Evolutionary conservation across 176 grass and related monocot species (phyloP).

Genomic region (Lolium rigidum): DNA sequence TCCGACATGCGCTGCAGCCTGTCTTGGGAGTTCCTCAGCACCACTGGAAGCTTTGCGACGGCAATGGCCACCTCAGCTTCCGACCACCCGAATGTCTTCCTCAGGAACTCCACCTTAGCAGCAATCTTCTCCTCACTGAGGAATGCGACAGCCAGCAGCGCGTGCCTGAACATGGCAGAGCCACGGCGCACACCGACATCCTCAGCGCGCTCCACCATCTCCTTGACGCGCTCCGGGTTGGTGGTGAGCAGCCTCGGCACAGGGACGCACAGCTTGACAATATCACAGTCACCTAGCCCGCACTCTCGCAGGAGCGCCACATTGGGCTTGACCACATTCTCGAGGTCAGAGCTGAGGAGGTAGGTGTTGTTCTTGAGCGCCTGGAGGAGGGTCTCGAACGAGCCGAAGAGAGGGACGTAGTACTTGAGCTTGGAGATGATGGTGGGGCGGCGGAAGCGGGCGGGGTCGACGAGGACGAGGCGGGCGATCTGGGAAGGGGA

Average conservation of each 20-base stretch:
- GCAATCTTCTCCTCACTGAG: constrained; percentile 53
- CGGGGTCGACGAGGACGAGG: constrained; percentile 59
- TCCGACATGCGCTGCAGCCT: constrained; percentile 42
- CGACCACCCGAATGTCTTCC: constrained; percentile 53
- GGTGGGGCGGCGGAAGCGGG: constrained; percentile 50
- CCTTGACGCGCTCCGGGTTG: constrained; percentile 37
- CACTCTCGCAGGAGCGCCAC: constrained; percentile 51
- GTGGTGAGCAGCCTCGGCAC: constrained; percentile 51
- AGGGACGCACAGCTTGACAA: constrained; percentile 41
- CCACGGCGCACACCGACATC: constrained; percentile 38
- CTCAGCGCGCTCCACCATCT: constrained; percentile 30
- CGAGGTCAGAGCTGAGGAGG: constrained; percentile 57
- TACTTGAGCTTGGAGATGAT: constrained; percentile 60
- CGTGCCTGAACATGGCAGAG: constrained; percentile 50
- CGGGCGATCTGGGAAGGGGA: constrained; percentile 50
- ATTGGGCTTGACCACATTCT: constrained; percentile 60
- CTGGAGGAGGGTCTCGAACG: constrained; percentile 48
- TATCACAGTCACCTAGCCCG: constrained; percentile 50
- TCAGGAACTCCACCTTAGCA: constrained; percentile 46
- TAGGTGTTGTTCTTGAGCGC: constrained; percentile 49
- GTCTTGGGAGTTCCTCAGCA: constrained; percentile 55
- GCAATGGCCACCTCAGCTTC: constrained; percentile 47
- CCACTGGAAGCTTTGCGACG: constrained; percentile 40
- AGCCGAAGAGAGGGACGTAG: constrained; percentile 48
- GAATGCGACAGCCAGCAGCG: constrained; percentile 43